phyloP scores from a whole-genome alignment of 352 stramenopile species.

The Halophytophthora polymorphica region DNA sequence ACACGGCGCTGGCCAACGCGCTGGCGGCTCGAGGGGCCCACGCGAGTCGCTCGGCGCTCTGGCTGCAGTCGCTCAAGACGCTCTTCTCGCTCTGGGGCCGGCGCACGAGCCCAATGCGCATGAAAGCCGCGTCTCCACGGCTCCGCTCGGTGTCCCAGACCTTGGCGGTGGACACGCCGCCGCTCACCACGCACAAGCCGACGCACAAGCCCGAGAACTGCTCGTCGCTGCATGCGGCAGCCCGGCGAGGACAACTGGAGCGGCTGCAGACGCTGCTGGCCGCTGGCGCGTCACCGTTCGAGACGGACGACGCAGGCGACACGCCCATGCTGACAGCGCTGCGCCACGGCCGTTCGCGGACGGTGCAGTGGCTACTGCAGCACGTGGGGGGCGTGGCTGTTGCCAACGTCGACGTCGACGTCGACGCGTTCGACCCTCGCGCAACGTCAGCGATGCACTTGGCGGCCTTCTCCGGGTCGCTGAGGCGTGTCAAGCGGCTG shows the following conservation, averaged over 20 bases:
- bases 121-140: too few relatives aligned
- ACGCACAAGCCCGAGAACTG: background rate
- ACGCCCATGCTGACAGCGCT: slow-evolving; percentile 30
- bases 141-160: too few relatives aligned
- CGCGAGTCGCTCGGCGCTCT: slow-evolving; percentile 3
- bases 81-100: too few relatives aligned
- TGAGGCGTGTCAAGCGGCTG: slow-evolving; percentile 23
- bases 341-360: slow-evolving; percentile 23
- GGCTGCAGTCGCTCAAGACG: too few relatives aligned
- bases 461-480: slow-evolving; percentile 30
- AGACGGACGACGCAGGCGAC: slow-evolving; percentile 17
- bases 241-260: slow-evolving; percentile 20
- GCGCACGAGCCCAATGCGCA: too few relatives aligned
- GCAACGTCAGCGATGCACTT: slow-evolving; percentile 34
- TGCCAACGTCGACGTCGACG: slow-evolving; percentile 1
- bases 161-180: too few relatives aligned
- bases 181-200: background rate
- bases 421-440: slow-evolving; percentile 19
- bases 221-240: slow-evolving; percentile 25
- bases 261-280: slow-evolving; percentile 23
- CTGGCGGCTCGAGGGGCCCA: slow-evolving; percentile 31
- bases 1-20: slow-evolving; percentile 26
- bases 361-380: slow-evolving; percentile 22
- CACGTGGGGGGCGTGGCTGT: slow-evolving; percentile 14
- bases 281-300: slow-evolving; percentile 21